phyloP scores from a whole-genome alignment of 257 asterid species.

The Fraxinus quadrangulata region DNA sequence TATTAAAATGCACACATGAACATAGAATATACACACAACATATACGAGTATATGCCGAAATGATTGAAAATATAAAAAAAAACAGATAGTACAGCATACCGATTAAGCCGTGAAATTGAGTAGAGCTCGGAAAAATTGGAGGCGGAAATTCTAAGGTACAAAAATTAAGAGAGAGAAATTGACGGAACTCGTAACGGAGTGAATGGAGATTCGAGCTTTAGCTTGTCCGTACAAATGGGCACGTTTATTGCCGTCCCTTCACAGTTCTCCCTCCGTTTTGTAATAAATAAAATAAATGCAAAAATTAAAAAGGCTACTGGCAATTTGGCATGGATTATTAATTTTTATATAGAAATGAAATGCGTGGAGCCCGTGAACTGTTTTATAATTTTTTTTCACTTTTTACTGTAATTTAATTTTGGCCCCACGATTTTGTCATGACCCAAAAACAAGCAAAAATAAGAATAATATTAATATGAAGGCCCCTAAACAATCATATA shows the following conservation, averaged over 20 bases:
- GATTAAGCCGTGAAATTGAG: not conserved
- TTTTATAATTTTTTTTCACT: not conserved
- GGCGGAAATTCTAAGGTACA: not conserved
- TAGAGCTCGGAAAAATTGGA: not conserved
- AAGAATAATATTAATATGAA: not conserved
- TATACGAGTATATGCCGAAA: not conserved
- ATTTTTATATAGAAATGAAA: not conserved
- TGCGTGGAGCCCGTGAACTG: conserved; percentile 10
- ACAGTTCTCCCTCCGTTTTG: not conserved
- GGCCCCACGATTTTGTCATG: not conserved
- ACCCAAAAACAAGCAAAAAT: not conserved
- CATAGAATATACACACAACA: not conserved
- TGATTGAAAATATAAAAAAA: not conserved
- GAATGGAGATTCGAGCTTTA: not conserved
- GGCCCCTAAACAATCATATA: not conserved
- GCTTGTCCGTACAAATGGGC: conserved; percentile 3
- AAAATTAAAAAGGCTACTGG: not conserved
- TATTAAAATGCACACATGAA: not conserved
- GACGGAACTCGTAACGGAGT: not conserved
- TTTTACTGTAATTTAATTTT: not conserved
- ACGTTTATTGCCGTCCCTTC: conserved; percentile 3
- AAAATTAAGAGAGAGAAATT: not conserved
- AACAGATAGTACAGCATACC: not conserved
- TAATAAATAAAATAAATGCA: not conserved
- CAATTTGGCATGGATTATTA: not conserved